Evolutionary conservation across 2,329 filamentous ascomycete species (phyloP).

Genomic region (Metarhizium guizhouense): DNA sequence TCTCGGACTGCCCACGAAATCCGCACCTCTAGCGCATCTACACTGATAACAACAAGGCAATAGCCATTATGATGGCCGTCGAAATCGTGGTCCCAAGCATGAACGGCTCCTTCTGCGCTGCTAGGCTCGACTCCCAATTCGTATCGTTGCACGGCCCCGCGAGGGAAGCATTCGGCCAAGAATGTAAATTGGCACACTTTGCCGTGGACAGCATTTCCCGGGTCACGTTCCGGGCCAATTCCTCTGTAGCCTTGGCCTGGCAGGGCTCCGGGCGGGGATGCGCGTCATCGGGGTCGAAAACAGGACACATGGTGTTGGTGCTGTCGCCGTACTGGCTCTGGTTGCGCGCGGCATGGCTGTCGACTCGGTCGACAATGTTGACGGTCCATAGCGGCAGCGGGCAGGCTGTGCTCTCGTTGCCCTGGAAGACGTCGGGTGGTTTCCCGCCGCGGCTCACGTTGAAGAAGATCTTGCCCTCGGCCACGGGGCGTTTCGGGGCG

Average conservation of each 20-base stretch:
- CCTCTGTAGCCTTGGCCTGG: not conserved
- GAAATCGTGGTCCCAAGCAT: not conserved
- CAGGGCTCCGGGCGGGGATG: too few species aligned
- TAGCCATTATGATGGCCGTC: too few species aligned
- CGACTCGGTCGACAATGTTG: not conserved
- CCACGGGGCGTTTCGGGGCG: too few species aligned
- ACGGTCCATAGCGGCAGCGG: not conserved
- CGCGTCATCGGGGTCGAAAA: not conserved
- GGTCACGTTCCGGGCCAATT: not conserved
- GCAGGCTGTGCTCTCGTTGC: too few species aligned
- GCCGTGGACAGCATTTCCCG: not conserved
- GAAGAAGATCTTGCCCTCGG: too few species aligned
- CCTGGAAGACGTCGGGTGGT: not conserved
- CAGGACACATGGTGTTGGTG: not conserved
- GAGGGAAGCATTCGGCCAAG: too few species aligned
- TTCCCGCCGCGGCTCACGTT: not conserved
- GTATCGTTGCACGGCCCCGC: not conserved
- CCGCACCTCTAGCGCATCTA: too few species aligned
- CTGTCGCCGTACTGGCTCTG: too few species aligned
- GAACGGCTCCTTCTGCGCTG: too few species aligned
- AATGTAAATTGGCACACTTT: not conserved
- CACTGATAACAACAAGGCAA: too few species aligned
- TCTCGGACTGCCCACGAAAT: too few species aligned
- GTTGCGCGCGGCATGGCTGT: too few species aligned
- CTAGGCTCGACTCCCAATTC: not conserved